Evolutionary conservation across 169 alveolate species (phyloP).

Genomic region (Fabrea salina): DNA sequence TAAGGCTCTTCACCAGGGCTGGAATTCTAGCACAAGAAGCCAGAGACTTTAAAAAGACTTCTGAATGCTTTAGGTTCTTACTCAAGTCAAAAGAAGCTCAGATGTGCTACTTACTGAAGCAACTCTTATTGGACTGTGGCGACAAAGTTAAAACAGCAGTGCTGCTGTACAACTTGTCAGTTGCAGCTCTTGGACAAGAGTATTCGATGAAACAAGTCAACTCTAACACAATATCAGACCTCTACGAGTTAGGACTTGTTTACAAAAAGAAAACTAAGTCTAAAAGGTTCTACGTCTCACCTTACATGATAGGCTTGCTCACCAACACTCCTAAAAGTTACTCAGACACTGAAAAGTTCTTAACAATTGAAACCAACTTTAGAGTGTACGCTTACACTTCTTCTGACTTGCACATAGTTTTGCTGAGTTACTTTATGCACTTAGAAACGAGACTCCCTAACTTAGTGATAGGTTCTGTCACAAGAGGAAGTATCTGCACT

Average conservation of each 20-base stretch:
- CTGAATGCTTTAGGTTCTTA: constrained; percentile 13
- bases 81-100: not conserved
- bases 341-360: constrained; percentile 28
- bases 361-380: constrained; percentile 53
- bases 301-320: not conserved
- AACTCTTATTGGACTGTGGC: not conserved
- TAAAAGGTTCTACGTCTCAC: constrained; percentile 18
- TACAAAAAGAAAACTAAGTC: not conserved
- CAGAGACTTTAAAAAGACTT: not conserved
- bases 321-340: not conserved
- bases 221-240: not conserved
- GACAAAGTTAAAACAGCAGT: not conserved
- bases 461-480: constrained; percentile 41
- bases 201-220: not conserved
- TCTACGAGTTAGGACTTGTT: not conserved
- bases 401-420: constrained; percentile 27
- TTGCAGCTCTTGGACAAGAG: constrained; percentile 13
- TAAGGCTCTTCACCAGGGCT: not conserved
- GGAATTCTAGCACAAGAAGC: not conserved
- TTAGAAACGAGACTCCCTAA: constrained; percentile 48
- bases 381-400: constrained; percentile 44
- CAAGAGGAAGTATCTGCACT: constrained; percentile 41
- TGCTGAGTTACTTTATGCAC: constrained; percentile 35
- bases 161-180: constrained; percentile 1
- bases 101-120: not conserved